Base-by-base conservation (phyloP, 257 asterid species). In the Asclepias syriaca region DNA sequence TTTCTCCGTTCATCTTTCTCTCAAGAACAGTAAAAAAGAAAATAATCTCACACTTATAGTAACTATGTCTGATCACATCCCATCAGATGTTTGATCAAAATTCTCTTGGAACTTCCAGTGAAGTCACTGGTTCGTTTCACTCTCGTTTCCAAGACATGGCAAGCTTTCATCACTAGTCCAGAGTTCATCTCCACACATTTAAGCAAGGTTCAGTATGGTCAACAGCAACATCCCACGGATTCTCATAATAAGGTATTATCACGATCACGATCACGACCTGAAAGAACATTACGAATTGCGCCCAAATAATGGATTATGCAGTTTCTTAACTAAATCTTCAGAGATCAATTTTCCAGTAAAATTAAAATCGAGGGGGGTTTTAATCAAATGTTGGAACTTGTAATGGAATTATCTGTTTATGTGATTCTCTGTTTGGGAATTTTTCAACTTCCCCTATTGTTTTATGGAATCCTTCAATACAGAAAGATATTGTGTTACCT, bases 131-230 rank as follows among this genome's bases (percentile, higher is more conserved):
- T 82, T 1, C 80, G 85, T 45, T 82, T 80, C 77, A 77, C 80
- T 37, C 4, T 77, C 6, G 86, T 87, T 71, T 85, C 84, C 66
- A 87, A 85, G 72, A 67, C 88, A 59, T 87, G 91, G 89, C 24
- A 56, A 32, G 67, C 85, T 7, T 60, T 85, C 10, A 85, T 89
- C 79, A 75, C 80, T 0, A 80, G 78, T 56, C 75, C 82, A 70
- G 27, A 58, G 32, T 87, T 89, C 76, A 80, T 76, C 79, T 48
- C 75, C 39, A 22, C 81, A 0, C 91, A 87, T 68, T 77, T 81
- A 71, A 48, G 81, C 55, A 69, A n/a, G 66, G 15, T 27, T 40
- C 69, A 65, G 32, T n/a, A 77, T 54, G 43, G 64, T 51, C 54
- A 49, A 12, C 34, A 29, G 34, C 34, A 29, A 29, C 55, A 50